These are phyloP conservation scores for Fonsecaea monophora DNA, from an alignment of 2,329 filamentous ascomycete genomes.

Conservation along the genomic window DNA sequence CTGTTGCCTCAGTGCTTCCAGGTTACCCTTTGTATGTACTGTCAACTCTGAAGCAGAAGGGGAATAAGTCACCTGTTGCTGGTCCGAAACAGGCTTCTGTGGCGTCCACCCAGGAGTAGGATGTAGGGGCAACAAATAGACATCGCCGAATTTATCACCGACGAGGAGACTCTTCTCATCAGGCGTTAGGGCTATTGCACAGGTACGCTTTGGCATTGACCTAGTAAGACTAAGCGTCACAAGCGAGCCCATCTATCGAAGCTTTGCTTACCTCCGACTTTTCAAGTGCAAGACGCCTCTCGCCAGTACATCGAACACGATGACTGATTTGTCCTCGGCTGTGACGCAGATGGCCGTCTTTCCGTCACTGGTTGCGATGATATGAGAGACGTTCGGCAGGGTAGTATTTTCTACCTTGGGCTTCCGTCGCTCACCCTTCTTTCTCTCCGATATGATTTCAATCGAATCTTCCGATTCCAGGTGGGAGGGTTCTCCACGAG, in stretches of 20 bases:
- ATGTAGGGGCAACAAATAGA: slow-evolving; percentile 83
- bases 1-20: slow-evolving; percentile 64
- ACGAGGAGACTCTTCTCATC: slow-evolving; percentile 76
- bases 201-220: slow-evolving; percentile 87
- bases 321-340: slow-evolving; percentile 88
- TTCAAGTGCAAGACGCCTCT: slow-evolving; percentile 67
- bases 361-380: slow-evolving; percentile 69
- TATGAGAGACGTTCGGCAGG: slow-evolving; percentile 68
- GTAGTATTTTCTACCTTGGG: slow-evolving; percentile 34
- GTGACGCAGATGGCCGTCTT: slow-evolving; percentile 78
- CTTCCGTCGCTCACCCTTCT: slow-evolving; percentile 37
- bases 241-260: neutral
- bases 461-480: slow-evolving; percentile 38
- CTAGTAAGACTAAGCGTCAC: slow-evolving; percentile 55
- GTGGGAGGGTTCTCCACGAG: slow-evolving; percentile 31
- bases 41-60: slow-evolving; percentile 65
- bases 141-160: slow-evolving; percentile 96
- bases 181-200: slow-evolving; percentile 72
- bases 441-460: slow-evolving; percentile 40
- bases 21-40: slow-evolving; percentile 68
- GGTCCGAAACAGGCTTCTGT: slow-evolving; percentile 43
- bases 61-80: slow-evolving; percentile 49
- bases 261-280: slow-evolving; percentile 69
- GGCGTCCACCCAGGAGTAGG: slow-evolving; percentile 47
- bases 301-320: slow-evolving; percentile 74